Base-by-base conservation (phyloP, 495 filamentous ascomycete genomes). In the Pyrenula aspistea region DNA sequence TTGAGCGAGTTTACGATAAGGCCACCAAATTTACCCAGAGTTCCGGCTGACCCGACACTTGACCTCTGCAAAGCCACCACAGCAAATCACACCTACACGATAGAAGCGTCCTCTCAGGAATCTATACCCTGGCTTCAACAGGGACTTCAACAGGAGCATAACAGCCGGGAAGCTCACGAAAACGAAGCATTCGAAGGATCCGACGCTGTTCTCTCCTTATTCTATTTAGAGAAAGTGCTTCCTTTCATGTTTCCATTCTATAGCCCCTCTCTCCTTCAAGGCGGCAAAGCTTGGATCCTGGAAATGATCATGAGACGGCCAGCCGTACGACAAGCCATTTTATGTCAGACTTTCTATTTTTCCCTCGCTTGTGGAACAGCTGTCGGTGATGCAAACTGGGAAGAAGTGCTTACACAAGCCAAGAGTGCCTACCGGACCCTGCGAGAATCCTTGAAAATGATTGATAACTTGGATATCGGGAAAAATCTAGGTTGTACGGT, bases 171-270 rank as follows among this genome's bases (percentile, higher is more conserved):
- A 10, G 20, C 50, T 53, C 51, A 49, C 42, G 49, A 42, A 51
- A 61, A 25, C 23, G 55, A 58, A 56, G 42, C 55, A 10, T 69
- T 68, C 51, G 56, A 57, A 49, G 65, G 61, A 60, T 65, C 64
- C 51, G 62, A 66, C 21, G 55, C 57, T 36, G 24, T 62, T 47
- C 57, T 66, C 36, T 22, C 50, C 53, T 54, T 72, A 68, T 69
- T 79, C 31, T 80, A 81, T 56, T 63, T 82, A 42, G 78, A 82
- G 56, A 65, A 75, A 50, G 59, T 78, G 22, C 63, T 80, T 52
- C 77, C 78, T 2, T 80, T 79, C 53, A 63, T 80, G 10, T 81
- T 77, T 57, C 79, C 78, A 23, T 81, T 79, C 61, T 81, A 80
- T 63, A 67, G 65, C 0, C 77, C 79, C 2, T 63, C 69, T 25